Percentiles rank a stretch among this genome's conserved stretches.
Conservation (phyloP, 2,329 filamentous ascomycete genomes). For the Epichloe gansuensis region DNA sequence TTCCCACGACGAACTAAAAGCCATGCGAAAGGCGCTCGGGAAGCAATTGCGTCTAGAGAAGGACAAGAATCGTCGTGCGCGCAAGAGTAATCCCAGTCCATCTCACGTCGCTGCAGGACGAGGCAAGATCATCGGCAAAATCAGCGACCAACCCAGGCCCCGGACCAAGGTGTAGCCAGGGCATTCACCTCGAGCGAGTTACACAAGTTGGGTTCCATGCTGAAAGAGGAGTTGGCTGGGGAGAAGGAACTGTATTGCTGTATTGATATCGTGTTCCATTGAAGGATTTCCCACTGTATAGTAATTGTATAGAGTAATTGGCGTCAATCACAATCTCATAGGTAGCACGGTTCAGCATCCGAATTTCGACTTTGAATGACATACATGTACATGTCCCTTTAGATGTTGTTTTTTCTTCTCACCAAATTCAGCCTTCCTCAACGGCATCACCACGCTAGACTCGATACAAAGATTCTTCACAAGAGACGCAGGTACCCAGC, state of each 20-base stretch:
- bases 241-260: not conserved
- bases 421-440: too few relatives aligned
- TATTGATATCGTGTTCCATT: not conserved
- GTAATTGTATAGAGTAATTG: not conserved
- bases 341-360: too few relatives aligned
- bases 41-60: slow-evolving; percentile 8
- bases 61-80: not conserved
- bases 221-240: slow-evolving; percentile 1
- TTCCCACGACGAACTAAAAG: slow-evolving; percentile 17
- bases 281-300: not conserved
- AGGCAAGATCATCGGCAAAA: not conserved
- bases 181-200: slow-evolving; percentile 1
- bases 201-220: slow-evolving; percentile 2
- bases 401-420: too few relatives aligned
- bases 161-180: not conserved
- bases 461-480: too few relatives aligned
- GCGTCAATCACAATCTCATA: too few relatives aligned
- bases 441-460: too few relatives aligned
- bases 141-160: not conserved
- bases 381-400: too few relatives aligned
- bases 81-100: not conserved
- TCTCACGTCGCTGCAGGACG: slow-evolving; percentile 4
- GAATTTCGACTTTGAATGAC: too few relatives aligned
- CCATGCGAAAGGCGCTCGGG: slow-evolving; percentile 13
- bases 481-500: too few relatives aligned